These are phyloP conservation scores for Botrytis elliptica DNA, from an alignment of 2,329 filamentous ascomycete genomes.

Conservation along the genomic window DNA sequence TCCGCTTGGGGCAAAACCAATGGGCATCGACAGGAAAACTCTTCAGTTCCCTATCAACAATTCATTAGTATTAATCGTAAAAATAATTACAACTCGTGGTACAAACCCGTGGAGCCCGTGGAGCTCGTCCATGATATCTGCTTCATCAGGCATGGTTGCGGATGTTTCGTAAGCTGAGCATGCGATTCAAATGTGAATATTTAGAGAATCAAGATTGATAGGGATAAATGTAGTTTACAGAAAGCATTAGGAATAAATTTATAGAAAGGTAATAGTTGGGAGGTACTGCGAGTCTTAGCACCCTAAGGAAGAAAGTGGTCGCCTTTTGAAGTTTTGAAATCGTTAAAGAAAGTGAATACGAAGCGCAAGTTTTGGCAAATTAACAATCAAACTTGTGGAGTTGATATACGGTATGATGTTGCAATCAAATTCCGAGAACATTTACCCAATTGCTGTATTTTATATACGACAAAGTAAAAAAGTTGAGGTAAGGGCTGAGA, in stretches of 20 bases:
- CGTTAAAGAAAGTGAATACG: slow-evolving; percentile 5
- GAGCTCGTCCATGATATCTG: slow-evolving; percentile 38
- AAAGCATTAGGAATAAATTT: background rate
- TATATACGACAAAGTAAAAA: background rate
- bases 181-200: background rate
- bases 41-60: slow-evolving; percentile 34
- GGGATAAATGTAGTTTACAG: background rate
- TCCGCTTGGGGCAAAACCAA: slow-evolving; percentile 65
- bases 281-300: slow-evolving; percentile 3
- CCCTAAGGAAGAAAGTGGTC: background rate
- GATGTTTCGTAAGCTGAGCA: slow-evolving; percentile 25
- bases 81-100: background rate
- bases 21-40: slow-evolving; percentile 49
- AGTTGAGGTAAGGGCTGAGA: background rate
- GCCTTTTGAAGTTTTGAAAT: background rate
- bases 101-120: slow-evolving; percentile 36
- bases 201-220: background rate
- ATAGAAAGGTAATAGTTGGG: background rate
- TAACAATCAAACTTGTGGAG: background rate
- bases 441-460: background rate
- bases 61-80: slow-evolving; percentile 18
- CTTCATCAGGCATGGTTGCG: slow-evolving; percentile 32
- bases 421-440: background rate
- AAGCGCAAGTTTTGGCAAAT: background rate
- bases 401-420: background rate